A percentile compares a stretch with the other conserved stretches of the same genome.
Conservation (phyloP, 2,329 filamentous ascomycete species). For the Ceratocystis cacaofunesta region DNA sequence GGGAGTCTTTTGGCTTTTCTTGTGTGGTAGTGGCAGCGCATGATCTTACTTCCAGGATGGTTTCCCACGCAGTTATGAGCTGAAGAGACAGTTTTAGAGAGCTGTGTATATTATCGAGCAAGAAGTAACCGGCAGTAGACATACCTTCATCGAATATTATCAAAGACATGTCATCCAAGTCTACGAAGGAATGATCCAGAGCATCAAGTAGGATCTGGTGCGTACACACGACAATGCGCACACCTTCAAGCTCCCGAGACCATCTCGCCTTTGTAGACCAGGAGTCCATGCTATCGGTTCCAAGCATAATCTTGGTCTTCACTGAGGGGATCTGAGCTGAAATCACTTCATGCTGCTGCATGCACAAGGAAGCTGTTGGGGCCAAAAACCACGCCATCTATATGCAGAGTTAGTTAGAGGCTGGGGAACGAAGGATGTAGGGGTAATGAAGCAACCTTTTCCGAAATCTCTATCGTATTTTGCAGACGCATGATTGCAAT, state of each 20-base stretch:
- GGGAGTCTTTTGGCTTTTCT: conserved; percentile 25
- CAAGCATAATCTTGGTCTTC: conserved; percentile 47
- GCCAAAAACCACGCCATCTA: conserved; percentile 61
- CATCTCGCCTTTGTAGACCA: conserved; percentile 57
- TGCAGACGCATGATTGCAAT: conserved; percentile 29
- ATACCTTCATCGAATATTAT: conserved; percentile 73
- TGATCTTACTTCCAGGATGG: conserved; percentile 53
- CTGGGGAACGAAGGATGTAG: conserved; percentile 2
- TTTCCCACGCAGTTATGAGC: conserved; percentile 60
- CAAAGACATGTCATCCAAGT: conserved; percentile 46
- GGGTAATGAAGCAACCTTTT: background rate
- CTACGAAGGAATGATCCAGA: conserved; percentile 58
- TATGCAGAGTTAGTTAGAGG: conserved; percentile 19
- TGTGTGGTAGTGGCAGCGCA: conserved; percentile 55
- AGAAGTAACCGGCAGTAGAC: conserved; percentile 12
- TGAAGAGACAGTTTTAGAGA: conserved; percentile 22
- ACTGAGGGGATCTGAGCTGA: conserved; percentile 43
- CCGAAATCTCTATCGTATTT: background rate
- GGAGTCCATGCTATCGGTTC: conserved; percentile 53
- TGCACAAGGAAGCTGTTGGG: conserved; percentile 51
- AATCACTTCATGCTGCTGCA: conserved; percentile 51
- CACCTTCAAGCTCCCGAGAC: conserved; percentile 48
- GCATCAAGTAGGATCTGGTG: conserved; percentile 62
- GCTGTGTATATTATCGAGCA: background rate
- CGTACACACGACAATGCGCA: conserved; percentile 63